phyloP scores from a whole-genome alignment of 305 asterid species.

The Rubia tinctorum region DNA sequence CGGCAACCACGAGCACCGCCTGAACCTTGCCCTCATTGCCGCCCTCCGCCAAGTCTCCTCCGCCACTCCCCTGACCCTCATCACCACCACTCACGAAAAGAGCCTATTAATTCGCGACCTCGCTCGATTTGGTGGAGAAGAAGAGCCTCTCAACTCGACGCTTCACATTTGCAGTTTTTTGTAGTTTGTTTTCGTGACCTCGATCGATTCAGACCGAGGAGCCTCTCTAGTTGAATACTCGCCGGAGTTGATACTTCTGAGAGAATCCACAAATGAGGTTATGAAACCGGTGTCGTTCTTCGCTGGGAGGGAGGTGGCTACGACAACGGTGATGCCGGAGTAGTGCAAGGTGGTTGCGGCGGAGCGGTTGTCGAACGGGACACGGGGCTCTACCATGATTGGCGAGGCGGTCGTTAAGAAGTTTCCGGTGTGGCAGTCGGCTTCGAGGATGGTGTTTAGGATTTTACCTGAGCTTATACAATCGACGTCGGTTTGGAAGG shows the following conservation, averaged over 20 bases:
- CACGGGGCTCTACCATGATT: slow-evolving; percentile 40
- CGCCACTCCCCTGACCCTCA: too few species aligned
- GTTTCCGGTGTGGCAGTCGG: slow-evolving; percentile 32
- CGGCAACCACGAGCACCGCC: too few species aligned
- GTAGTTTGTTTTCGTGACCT: too few species aligned
- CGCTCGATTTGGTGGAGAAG: too few species aligned
- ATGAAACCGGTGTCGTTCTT: slow-evolving; percentile 46
- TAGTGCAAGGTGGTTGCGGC: slow-evolving; percentile 38
- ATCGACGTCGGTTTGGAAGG: slow-evolving; percentile 43
- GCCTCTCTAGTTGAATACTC: slow-evolving; percentile 30
- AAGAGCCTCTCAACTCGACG: too few species aligned
- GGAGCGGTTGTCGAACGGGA: slow-evolving; percentile 38
- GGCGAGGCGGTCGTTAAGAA: slow-evolving; percentile 49
- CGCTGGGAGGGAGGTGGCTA: slow-evolving; percentile 33
- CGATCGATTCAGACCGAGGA: too few species aligned
- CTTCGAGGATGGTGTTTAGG: slow-evolving; percentile 39
- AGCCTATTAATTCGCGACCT: too few species aligned
- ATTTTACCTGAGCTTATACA: slow-evolving; percentile 67
- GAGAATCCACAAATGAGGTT: slow-evolving; percentile 35
- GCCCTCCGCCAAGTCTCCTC: too few species aligned
- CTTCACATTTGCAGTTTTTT: too few species aligned
- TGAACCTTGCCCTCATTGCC: too few species aligned
- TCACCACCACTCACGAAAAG: too few species aligned
- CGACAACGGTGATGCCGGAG: slow-evolving; percentile 33
- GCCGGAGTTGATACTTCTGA: slow-evolving; percentile 45